Evolutionary conservation across 129 eudicot species (phyloP), one percentile per base, ranked within the genome.

Genomic region (Helichrysum umbraculigerum): DNA sequence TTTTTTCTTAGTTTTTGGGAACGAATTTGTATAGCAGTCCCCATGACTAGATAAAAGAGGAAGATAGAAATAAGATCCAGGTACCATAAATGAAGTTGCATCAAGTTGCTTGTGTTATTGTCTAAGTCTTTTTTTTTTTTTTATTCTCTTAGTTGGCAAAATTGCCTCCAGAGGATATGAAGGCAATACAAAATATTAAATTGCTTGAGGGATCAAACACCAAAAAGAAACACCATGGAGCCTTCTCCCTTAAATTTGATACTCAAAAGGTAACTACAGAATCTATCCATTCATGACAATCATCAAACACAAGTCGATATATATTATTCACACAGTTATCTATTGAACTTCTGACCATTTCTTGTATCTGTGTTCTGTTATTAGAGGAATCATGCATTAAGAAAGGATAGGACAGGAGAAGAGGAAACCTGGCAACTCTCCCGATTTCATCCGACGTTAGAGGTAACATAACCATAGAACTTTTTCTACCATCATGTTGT

Each of bases 211-310:
- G 89, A 70, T 62, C 91, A 73, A 81, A 78, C 32, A 47, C 35
- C 32, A 80, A 71, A 80, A 90, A 93, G 89, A 77, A 83, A 80
- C 79, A 91, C 39, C 79, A 62, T 57, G 97, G 97, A 39, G 57
- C 83, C 78, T 90, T 93, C 91, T 93, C 98, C 16, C 91, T 93
- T 30, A 93, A 86, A 70, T 93, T 93, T 88, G 97, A 90, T 72
- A 50, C 88, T 41, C 87, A 81, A 16, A 93, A 85, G 96, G 98
- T 93, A 85, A 72, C 3, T 50, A 71, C 41, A 72, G 0, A 47
- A 72, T 68, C 29, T 21, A 37, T 42, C 32, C 6, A 37, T 42
- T 22, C 6, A 6, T 41, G 44, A 29, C 52, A 16, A 19, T 62
- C 39, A 12, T 3, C 52, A 44, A 12, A 44, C 17, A 44, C 52